Evolutionary conservation across 352 stramenopile species (phyloP).

Genomic region (Globisporangium alternatum): DNA sequence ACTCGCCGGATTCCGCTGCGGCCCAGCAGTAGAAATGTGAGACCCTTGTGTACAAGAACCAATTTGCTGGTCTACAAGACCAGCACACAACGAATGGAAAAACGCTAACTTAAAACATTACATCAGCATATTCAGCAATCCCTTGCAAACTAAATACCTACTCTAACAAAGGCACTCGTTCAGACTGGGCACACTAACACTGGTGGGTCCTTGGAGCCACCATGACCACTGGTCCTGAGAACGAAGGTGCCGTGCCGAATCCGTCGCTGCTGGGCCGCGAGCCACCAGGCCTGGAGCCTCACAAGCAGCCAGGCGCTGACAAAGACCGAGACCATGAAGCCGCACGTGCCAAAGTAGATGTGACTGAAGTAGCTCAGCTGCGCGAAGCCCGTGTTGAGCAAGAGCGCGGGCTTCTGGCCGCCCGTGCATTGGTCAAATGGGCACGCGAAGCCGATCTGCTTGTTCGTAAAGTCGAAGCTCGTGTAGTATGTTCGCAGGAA

Average conservation of each 20-base stretch:
- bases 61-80: too few relatives aligned
- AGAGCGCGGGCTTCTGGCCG: slow-evolving; percentile 6
- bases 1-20: slow-evolving; percentile 16
- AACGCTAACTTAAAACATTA: too few relatives aligned
- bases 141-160: background rate
- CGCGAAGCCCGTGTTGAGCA: slow-evolving; percentile 9
- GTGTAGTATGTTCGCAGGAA: slow-evolving; percentile 46
- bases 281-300: slow-evolving; percentile 6
- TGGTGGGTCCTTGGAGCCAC: background rate
- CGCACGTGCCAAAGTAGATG: slow-evolving; percentile 7
- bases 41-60: background rate
- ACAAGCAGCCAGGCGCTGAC: background rate
- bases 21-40: background rate
- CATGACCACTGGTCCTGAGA: background rate
- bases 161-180: background rate
- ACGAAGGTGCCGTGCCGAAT: slow-evolving; percentile 4
- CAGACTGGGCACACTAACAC: background rate
- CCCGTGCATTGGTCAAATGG: slow-evolving; percentile 5
- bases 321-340: slow-evolving; percentile 5
- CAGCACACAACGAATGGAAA: too few relatives aligned
- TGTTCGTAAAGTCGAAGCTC: slow-evolving; percentile 28
- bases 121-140: too few relatives aligned
- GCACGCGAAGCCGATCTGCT: slow-evolving; percentile 35
- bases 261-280: background rate
- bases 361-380: slow-evolving; percentile 12